These are phyloP conservation scores for Trichoderma guizhouense DNA, from an alignment of 2,329 filamentous ascomycete species.

Conservation along the genomic window DNA sequence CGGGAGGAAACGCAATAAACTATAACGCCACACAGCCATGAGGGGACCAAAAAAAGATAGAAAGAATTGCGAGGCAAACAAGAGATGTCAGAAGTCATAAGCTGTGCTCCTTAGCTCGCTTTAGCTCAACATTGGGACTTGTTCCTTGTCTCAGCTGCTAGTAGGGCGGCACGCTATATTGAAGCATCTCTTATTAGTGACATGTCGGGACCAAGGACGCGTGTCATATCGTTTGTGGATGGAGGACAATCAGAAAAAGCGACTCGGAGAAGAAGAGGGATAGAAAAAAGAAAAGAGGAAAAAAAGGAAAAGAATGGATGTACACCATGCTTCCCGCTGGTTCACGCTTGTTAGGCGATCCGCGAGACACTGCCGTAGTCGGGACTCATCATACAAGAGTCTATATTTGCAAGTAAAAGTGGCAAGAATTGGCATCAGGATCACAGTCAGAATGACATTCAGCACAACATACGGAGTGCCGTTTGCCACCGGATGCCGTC, in stretches of 20 bases:
- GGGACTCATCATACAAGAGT: neutral
- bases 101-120: constrained; percentile 3
- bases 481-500: neutral
- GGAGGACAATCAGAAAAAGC: neutral
- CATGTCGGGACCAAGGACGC: neutral
- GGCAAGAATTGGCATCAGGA: neutral
- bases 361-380: neutral
- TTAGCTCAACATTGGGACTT: neutral
- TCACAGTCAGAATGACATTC: neutral
- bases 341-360: neutral
- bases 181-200: neutral
- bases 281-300: neutral
- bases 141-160: neutral
- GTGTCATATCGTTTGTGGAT: neutral
- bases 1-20: constrained; percentile 1
- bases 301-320: neutral
- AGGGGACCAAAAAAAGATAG: neutral
- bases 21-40: neutral
- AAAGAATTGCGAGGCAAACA: neutral
- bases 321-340: neutral
- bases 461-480: neutral
- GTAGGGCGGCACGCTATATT: neutral
- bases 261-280: neutral
- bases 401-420: neutral
- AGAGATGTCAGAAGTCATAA: constrained; percentile 7